Conservation (phyloP, 805 yeast species). For the Teunomyces funiuensis region DNA sequence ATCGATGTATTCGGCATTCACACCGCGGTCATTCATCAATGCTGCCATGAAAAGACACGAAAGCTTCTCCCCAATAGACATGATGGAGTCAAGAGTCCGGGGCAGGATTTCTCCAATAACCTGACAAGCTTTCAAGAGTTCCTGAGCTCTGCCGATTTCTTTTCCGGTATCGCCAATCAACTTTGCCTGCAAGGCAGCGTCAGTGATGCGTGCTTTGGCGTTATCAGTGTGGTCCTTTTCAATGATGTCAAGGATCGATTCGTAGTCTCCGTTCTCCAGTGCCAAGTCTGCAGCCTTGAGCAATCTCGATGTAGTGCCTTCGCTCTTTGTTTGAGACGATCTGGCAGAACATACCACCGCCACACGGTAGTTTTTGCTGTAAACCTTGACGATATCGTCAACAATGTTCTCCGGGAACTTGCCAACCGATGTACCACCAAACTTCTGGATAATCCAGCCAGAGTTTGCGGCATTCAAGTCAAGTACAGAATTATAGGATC, state of each 20-base stretch:
- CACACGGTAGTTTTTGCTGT: conserved; percentile 59
- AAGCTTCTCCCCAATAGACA: conserved; percentile 92
- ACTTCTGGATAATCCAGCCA: conserved; percentile 71
- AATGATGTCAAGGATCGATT: conserved; percentile 60
- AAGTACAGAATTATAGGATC: conserved; percentile 41
- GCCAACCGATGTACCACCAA: conserved; percentile 97
- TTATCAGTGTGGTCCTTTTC: conserved; percentile 77
- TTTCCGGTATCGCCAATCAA: conserved; percentile 58
- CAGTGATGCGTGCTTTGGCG: conserved; percentile 55
- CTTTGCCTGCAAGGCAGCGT: conserved; percentile 44
- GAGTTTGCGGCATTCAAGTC: conserved; percentile 28
- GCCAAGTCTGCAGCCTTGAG: conserved; percentile 82
- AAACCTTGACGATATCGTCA: conserved; percentile 75
- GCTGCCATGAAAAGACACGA: conserved; percentile 88
- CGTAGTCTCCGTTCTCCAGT: conserved; percentile 58
- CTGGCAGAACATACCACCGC: conserved; percentile 97
- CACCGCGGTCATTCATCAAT: conserved; percentile 78
- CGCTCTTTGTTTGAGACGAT: conserved; percentile 84
- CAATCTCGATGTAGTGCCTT: conserved; percentile 91
- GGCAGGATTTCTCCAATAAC: conserved; percentile 89
- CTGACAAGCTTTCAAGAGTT: conserved; percentile 81
- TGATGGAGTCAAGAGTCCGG: conserved; percentile 82
- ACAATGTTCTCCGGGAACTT: conserved; percentile 87
- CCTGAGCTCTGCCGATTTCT: conserved; percentile 68
- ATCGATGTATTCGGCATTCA: conserved; percentile 76